phyloP scores from a whole-genome alignment of 495 filamentous ascomycete genomes.

The Penicillium crystallinum region DNA sequence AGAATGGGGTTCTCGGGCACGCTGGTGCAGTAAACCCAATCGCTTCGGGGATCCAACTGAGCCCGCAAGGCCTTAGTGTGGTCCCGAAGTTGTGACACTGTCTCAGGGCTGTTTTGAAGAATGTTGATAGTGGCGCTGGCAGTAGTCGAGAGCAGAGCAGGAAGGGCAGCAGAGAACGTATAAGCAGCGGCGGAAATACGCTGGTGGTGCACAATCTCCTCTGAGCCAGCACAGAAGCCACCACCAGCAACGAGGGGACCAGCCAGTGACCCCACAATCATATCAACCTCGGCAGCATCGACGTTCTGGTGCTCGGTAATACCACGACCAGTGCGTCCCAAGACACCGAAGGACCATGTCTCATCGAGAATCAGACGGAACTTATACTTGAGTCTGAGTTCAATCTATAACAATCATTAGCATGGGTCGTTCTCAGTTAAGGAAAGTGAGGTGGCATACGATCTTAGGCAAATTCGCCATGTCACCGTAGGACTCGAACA shows the following conservation, averaged over 20 bases:
- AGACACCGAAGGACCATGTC: constrained; percentile 91
- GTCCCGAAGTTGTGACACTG: constrained; percentile 70
- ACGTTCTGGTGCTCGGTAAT: constrained; percentile 95
- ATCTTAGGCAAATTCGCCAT: constrained; percentile 78
- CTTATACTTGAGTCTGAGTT: constrained; percentile 90
- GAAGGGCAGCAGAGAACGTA: constrained; percentile 90
- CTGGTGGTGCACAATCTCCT: constrained; percentile 91
- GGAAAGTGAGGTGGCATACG: constrained; percentile 44
- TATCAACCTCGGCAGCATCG: constrained; percentile 83
- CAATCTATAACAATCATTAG: constrained; percentile 50
- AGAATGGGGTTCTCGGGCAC: constrained; percentile 80
- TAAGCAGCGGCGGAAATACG: constrained; percentile 85
- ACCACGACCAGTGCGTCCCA: constrained; percentile 85
- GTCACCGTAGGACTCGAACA: constrained; percentile 90
- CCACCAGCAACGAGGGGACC: constrained; percentile 88
- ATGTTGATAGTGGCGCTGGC: constrained; percentile 82
- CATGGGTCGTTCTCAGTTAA: neutral
- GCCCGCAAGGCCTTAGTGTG: constrained; percentile 74
- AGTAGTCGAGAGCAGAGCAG: constrained; percentile 90
- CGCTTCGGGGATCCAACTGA: constrained; percentile 87
- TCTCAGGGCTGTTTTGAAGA: constrained; percentile 76
- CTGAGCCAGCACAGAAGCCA: constrained; percentile 87
- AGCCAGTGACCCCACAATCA: constrained; percentile 91
- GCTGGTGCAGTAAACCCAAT: constrained; percentile 85
- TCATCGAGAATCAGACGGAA: constrained; percentile 97